These are phyloP conservation scores for Colletotrichum sp. DNA, from an alignment of 2,329 filamentous ascomycete genomes.

Conservation along the genomic window DNA sequence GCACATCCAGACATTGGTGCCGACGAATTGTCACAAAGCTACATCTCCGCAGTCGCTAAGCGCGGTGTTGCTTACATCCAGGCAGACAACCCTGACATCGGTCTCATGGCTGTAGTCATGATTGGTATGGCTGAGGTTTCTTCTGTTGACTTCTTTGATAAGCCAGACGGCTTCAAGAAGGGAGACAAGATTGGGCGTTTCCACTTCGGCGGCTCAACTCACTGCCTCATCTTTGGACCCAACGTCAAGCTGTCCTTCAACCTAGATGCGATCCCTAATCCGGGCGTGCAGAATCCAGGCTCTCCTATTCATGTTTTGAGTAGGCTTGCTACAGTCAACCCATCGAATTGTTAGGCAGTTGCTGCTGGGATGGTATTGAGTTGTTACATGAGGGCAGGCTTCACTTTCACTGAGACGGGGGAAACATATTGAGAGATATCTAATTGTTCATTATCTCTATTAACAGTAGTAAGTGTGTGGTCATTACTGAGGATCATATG, in stretches of 20 bases:
- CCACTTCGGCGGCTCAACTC: not conserved
- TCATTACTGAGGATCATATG: constrained; percentile 18
- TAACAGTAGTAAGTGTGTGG: constrained; percentile 7
- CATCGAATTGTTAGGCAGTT: not conserved
- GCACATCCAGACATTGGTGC: not conserved
- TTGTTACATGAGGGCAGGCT: not conserved
- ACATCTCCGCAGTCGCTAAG: not conserved
- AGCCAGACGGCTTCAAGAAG: not conserved
- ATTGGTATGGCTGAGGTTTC: not conserved
- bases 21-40: not conserved
- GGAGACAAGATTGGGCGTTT: not conserved
- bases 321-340: not conserved
- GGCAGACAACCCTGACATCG: not conserved
- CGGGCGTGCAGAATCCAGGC: not conserved
- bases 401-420: not conserved
- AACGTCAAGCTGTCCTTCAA: not conserved
- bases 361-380: not conserved
- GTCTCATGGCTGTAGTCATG: not conserved
- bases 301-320: not conserved
- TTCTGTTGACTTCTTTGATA: not conserved
- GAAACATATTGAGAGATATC: not conserved
- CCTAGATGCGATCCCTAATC: not conserved
- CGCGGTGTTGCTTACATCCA: accelerated
- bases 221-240: not conserved
- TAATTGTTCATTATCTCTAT: constrained; percentile 17